A percentile compares a stretch with the other conserved stretches of the same genome.
Evolutionary conservation across 208 protist genomes (phyloP).

Genomic region (Wallacemonas sp.): DNA sequence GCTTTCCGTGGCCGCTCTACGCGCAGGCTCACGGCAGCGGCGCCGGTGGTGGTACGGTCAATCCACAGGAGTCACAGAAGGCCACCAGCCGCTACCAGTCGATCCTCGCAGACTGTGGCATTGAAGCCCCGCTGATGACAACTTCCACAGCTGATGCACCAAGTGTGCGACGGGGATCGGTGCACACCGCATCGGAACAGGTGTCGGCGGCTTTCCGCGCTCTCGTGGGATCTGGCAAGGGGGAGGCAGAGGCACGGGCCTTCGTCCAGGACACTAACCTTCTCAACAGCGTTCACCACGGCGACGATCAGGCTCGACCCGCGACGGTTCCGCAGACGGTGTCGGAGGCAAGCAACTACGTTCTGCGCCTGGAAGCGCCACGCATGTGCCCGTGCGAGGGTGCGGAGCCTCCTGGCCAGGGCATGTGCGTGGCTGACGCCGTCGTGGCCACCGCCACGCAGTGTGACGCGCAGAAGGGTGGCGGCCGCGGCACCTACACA

Average conservation of each 20-base stretch:
- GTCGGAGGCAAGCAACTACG: conserved; percentile 57
- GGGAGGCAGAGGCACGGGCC: conserved; percentile 13
- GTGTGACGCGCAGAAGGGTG: background rate
- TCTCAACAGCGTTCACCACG: background rate
- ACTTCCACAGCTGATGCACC: too few species aligned
- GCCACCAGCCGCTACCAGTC: conserved; percentile 20
- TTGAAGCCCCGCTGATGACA: conserved; percentile 17
- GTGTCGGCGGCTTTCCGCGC: background rate
- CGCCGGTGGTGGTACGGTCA: background rate
- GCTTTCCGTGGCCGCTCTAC: conserved; percentile 61
- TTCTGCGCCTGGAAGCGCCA: conserved; percentile 25
- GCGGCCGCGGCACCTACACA: conserved; percentile 32
- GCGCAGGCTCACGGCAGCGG: conserved; percentile 18
- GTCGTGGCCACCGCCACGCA: conserved; percentile 47
- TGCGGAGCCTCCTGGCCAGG: conserved; percentile 16
- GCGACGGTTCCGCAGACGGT: conserved; percentile 15
- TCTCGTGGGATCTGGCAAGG: conserved; percentile 12
- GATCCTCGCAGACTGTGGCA: conserved; percentile 20
- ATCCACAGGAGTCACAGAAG: conserved; percentile 16
- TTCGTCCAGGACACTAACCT: background rate
- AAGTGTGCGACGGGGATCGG: background rate
- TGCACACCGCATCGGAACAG: background rate
- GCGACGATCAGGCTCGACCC: background rate
- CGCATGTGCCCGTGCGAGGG: conserved; percentile 9
- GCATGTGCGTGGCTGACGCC: conserved; percentile 39